phyloP scores from a whole-genome alignment of 1,139 yeast genomes.

The Hyphopichia burtonii region DNA sequence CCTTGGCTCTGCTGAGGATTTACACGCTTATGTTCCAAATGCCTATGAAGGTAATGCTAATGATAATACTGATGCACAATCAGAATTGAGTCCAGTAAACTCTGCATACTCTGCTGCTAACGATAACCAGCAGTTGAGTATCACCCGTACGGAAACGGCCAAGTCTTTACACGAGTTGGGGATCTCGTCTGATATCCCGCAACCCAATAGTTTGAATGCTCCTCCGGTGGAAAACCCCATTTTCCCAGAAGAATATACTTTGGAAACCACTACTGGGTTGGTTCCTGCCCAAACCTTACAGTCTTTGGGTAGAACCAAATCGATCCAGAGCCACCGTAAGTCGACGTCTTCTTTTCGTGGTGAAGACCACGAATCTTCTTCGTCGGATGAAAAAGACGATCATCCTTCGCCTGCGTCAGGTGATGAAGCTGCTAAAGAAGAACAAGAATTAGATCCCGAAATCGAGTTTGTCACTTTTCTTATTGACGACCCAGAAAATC shows the following conservation, averaged over 20 bases:
- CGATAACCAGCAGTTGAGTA: slow-evolving; percentile 6
- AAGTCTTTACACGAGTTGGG: slow-evolving; percentile 67
- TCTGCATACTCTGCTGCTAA: slow-evolving; percentile 5
- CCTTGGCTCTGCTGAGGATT: not conserved
- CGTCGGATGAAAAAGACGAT: slow-evolving; percentile 9
- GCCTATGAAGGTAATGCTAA: not conserved
- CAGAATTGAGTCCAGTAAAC: slow-evolving; percentile 28
- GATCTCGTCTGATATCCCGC: slow-evolving; percentile 48
- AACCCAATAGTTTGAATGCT: slow-evolving; percentile 52
- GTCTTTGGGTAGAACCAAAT: slow-evolving; percentile 57
- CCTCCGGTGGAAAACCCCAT: slow-evolving; percentile 66
- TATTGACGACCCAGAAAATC: slow-evolving; percentile 79
- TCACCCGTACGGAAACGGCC: slow-evolving; percentile 61
- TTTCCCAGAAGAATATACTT: slow-evolving; percentile 87
- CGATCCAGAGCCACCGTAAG: slow-evolving; percentile 27
- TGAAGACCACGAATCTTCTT: not conserved
- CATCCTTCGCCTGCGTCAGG: slow-evolving; percentile 1
- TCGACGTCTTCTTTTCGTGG: not conserved
- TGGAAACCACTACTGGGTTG: slow-evolving; percentile 84
- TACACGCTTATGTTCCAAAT: slow-evolving; percentile 2
- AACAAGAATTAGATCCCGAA: slow-evolving; percentile 52
- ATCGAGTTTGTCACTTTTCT: slow-evolving; percentile 80
- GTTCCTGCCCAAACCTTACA: slow-evolving; percentile 77
- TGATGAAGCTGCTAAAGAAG: slow-evolving; percentile 13
- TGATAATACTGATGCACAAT: slow-evolving; percentile 40